phyloP scores from a whole-genome alignment of 2,329 filamentous ascomycete genomes.

The Chrysoporthe puriensis region DNA sequence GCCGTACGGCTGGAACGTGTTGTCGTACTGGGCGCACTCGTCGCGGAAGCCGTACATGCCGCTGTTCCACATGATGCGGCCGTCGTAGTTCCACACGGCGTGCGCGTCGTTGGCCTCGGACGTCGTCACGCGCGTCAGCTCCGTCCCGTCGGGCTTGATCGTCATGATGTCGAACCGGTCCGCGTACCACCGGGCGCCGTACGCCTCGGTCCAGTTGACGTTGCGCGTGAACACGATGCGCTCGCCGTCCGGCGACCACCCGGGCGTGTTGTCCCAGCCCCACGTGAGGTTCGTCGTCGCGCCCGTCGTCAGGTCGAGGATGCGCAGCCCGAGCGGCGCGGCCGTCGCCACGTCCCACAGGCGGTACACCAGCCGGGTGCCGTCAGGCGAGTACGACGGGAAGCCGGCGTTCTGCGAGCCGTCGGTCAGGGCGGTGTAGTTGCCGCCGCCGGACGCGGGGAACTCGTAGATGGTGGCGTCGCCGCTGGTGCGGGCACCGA shows the following conservation, averaged over 20 bases:
- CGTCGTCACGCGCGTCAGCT: constrained; percentile 40
- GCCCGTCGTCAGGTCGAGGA: constrained; percentile 37
- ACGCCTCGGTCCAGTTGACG: constrained; percentile 30
- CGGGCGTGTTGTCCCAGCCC: constrained; percentile 44
- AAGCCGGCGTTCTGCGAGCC: constrained; percentile 42
- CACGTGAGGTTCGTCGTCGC: constrained; percentile 37
- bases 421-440: constrained; percentile 39
- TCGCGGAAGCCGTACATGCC: constrained; percentile 49
- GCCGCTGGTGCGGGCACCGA: constrained; percentile 37
- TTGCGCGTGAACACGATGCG: constrained; percentile 44
- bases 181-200: constrained; percentile 20
- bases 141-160: constrained; percentile 45
- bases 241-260: constrained; percentile 44
- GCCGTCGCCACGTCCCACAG: constrained; percentile 28
- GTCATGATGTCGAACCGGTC: constrained; percentile 45
- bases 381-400: constrained; percentile 44
- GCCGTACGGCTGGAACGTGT: constrained; percentile 49
- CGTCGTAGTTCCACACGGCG: constrained; percentile 47
- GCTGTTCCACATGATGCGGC: constrained; percentile 44
- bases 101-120: constrained; percentile 47
- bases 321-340: constrained; percentile 37
- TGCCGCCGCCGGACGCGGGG: constrained; percentile 12
- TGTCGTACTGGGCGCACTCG: constrained; percentile 45
- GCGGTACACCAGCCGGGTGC: constrained; percentile 42
- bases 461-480: constrained; percentile 26